Evolutionary conservation across 2,329 filamentous ascomycete species (phyloP).

Genomic region (Aspergillus sp.): DNA sequence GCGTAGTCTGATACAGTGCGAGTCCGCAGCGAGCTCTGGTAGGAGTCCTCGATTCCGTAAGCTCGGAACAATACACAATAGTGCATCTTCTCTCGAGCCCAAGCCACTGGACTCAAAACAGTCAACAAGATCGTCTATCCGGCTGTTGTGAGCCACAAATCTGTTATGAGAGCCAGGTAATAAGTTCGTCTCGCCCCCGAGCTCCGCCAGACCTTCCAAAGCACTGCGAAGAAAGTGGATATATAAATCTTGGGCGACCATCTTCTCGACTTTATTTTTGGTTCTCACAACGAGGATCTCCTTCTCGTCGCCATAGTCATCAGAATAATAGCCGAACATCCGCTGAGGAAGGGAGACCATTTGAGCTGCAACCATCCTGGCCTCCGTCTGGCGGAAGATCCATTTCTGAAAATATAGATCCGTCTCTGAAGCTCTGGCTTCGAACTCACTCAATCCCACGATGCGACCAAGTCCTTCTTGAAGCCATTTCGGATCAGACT

Average conservation of each 20-base stretch:
- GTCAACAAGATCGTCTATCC: slow-evolving; percentile 22
- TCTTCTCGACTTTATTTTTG: slow-evolving; percentile 20
- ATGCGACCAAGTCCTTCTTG: slow-evolving; percentile 18
- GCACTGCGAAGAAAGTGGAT: slow-evolving; percentile 25
- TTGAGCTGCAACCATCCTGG: slow-evolving; percentile 17
- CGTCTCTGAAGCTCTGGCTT: slow-evolving; percentile 21
- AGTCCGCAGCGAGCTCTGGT: slow-evolving; percentile 24
- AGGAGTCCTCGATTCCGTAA: slow-evolving; percentile 17
- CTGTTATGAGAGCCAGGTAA: slow-evolving; percentile 11
- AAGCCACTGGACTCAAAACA: slow-evolving; percentile 24
- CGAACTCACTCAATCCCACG: slow-evolving; percentile 19
- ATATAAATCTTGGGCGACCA: slow-evolving; percentile 37
- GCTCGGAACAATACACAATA: slow-evolving; percentile 31
- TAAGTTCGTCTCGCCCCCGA: slow-evolving; percentile 19
- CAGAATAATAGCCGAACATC: slow-evolving; percentile 21
- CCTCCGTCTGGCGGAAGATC: slow-evolving; percentile 28
- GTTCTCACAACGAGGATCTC: slow-evolving; percentile 25
- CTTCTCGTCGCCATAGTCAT: slow-evolving; percentile 4
- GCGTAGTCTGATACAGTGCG: slow-evolving; percentile 4
- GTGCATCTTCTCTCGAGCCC: slow-evolving; percentile 30
- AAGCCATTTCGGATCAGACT: slow-evolving; percentile 16
- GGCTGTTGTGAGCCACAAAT: slow-evolving; percentile 17
- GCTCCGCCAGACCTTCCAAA: slow-evolving; percentile 6
- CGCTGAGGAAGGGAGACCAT: slow-evolving; percentile 15
- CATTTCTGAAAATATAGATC: slow-evolving; percentile 31